phyloP scores from a whole-genome alignment of 257 asterid genomes.

The Knoxia roxburghii region DNA sequence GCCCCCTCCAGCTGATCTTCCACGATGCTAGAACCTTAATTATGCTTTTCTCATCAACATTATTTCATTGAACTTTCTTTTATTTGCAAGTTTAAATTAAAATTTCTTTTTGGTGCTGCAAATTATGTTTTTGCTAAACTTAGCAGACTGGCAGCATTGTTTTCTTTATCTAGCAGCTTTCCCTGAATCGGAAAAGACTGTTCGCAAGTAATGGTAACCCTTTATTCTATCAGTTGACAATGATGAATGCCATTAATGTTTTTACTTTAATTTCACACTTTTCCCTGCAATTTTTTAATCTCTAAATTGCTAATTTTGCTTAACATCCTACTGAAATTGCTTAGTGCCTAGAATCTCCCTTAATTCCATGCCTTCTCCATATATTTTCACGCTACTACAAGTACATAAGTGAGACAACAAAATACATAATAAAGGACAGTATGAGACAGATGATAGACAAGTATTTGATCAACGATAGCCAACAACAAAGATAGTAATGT shows the following conservation, averaged over 20 bases:
- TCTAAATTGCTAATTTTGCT: background rate
- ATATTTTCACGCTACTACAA: background rate
- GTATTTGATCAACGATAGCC: background rate
- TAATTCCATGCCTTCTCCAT: no score
- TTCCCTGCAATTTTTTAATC: background rate
- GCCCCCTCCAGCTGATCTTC: conserved; percentile 34
- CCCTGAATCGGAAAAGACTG: background rate
- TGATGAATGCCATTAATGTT: background rate
- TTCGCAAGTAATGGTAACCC: conserved; percentile 1
- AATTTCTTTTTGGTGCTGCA: background rate
- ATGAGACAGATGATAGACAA: background rate
- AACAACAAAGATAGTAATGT: background rate
- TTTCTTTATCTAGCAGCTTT: background rate
- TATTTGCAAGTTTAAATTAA: background rate
- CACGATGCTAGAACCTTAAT: conserved; percentile 17
- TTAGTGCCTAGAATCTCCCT: background rate
- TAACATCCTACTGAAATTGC: background rate
- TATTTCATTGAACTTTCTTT: background rate
- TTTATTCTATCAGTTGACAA: background rate
- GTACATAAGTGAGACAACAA: background rate
- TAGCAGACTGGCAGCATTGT: background rate
- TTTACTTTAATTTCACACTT: background rate
- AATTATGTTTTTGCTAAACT: conserved; percentile 1
- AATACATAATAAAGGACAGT: background rate
- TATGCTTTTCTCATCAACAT: background rate